Base-by-base conservation (phyloP, 305 asterid species). In the Fraxinus paxiana region DNA sequence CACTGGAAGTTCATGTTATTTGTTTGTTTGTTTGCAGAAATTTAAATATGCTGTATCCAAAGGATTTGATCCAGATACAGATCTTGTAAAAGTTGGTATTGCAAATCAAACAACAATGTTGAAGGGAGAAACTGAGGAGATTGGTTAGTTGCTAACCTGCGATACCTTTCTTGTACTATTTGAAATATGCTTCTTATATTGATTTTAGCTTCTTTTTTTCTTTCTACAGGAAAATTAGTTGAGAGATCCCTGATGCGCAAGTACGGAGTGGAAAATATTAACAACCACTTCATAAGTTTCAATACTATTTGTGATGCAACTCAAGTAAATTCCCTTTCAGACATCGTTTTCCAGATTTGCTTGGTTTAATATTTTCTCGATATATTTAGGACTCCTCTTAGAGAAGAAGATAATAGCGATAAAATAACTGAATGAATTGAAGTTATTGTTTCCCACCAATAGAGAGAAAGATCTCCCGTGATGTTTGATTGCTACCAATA, bases 21-120 rank as follows among this genome's bases (percentile, higher is more conserved):
- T 76, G 70, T 87, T 82, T 81, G 33, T 90, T 35, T 76, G 69
- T 90, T 35, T 76, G 31, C 79, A 96, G 99, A 96, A 94, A 92
- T 96, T 92, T 81, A 94, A 96, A 81, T 75, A 30, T 83, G 98
- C 97, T 0, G 88, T 92, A 75, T 96, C 99, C 59, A 15, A 91
- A 76, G 99, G 98, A 76, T 96, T 96, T 84, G 97, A 96, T 89
- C 99, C 99, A 0, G 98, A 92, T 83, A 78, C 35, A 59, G 98
- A 96, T 87, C 98, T 96, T 75, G 87, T 84, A n/a, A 96, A 92
- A 92, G 84, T 87, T 84, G 99, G 99, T 81, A 91, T 96, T 85
- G 99, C 99, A 20, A 96, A 96, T 87, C 99, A 96, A 89, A 96
- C 99, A 63, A 96, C 99, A 5, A 96, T 96, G 99, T 87, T 96